These are phyloP conservation scores for Chlorophyllum brunneum DNA, from an alignment of 768 basidiomycete genomes.

Conservation along the genomic window DNA sequence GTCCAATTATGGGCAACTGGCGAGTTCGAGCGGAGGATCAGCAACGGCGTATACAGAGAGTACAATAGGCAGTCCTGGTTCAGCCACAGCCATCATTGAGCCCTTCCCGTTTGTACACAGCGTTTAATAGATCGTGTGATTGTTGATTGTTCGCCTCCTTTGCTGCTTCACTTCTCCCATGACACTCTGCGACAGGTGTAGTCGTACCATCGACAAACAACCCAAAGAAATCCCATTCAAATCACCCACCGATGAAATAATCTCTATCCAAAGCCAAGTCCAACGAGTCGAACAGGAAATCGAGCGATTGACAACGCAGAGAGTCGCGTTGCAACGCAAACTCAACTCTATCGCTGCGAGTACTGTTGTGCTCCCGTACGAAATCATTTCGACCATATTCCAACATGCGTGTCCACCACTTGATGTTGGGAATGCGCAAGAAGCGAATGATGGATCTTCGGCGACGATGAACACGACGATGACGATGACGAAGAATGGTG, in stretches of 20 bases:
- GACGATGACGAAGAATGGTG: neutral
- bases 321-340: neutral
- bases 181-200: conserved; percentile 5
- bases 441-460: neutral
- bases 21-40: neutral
- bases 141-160: neutral
- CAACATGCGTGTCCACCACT: conserved; percentile 5
- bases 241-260: conserved; percentile 2
- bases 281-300: conserved; percentile 5
- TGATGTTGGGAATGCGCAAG: neutral
- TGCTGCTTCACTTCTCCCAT: neutral
- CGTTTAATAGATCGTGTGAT: neutral
- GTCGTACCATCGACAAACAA: conserved; percentile 4
- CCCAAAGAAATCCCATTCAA: neutral
- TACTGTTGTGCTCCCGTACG: conserved; percentile 1
- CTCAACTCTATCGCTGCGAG: conserved; percentile 5
- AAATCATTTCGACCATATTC: conserved; percentile 10
- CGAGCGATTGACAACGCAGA: neutral
- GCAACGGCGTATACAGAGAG: neutral
- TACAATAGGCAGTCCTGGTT: neutral
- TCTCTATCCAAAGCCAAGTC: conserved; percentile 5
- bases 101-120: conserved; percentile 3
- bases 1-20: neutral
- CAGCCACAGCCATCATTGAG: neutral
- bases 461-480: neutral